Base-by-base conservation (phyloP, 2,329 filamentous ascomycete species). In the Aureobasidium pullulans region DNA sequence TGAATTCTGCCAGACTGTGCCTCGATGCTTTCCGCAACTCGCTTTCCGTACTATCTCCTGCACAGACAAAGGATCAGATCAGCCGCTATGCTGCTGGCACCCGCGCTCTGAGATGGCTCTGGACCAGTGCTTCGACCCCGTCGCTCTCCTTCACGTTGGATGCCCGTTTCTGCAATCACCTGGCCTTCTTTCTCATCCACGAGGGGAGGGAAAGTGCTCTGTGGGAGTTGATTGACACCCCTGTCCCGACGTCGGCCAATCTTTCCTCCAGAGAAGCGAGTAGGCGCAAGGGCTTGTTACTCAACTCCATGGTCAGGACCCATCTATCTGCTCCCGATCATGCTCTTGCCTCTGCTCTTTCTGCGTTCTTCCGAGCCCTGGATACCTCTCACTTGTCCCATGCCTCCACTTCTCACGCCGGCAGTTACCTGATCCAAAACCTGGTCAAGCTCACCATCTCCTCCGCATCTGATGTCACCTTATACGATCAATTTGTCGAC, bases 1-100 rank as follows among this genome's bases (percentile, higher is more conserved):
- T 76, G 2, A 61, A 66, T 6, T 73, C 75, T 32, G 75, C 75
- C 5, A 62, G 62, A 46, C 62, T 74, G 13, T 77, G 75, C 59
- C 62, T 77, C 6, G 63, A 71, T 2, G 62, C 70, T 11, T 70
- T 74, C 46, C 64, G 57, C 63, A 42, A 59, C 2, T 62, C 59
- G 1, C 61, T 68, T 8, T 61, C 62, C n/a, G 23, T 43, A 29
- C 53, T 66, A n/a, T 23, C 62, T 6, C 40, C 62, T 5, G 62
- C 62, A 3, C 29, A 62, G 29, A 56, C 60, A 23, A 52, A 61
- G 28, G 46, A 60, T 8, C 54, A 53, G 7, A 50, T 64, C 15
- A 49, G 60, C 9, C 54, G 67, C 32, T 37, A 56, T 10, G 54
- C 66, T 47, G 64, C 70, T 7, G 70, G 69, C n/a, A 63, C 62